Evolutionary conservation across 2,329 filamentous ascomycete species (phyloP).

Genomic region (Venturia oleaginea): DNA sequence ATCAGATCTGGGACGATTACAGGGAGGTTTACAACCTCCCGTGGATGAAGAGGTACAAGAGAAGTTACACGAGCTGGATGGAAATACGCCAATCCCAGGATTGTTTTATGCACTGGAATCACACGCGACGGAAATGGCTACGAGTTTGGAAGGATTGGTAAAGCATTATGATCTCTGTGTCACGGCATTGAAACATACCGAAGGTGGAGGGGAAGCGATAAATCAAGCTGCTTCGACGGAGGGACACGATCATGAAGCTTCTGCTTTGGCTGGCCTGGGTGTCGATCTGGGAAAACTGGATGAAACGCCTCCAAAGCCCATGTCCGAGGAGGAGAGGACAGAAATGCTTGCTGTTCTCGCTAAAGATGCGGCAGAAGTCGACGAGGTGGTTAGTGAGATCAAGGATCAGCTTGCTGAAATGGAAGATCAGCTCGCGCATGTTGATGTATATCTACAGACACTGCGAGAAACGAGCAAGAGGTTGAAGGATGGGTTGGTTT

Average conservation of each 20-base stretch:
- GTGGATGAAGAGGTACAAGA: constrained; percentile 22
- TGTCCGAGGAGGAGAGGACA: constrained; percentile 64
- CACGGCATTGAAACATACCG: constrained; percentile 81
- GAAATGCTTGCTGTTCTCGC: constrained; percentile 78
- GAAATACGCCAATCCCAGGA: constrained; percentile 31
- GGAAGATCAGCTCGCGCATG: constrained; percentile 57
- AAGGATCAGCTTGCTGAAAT: constrained; percentile 67
- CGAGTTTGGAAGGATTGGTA: constrained; percentile 69
- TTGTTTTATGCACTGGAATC: constrained; percentile 51
- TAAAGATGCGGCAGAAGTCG: constrained; percentile 56
- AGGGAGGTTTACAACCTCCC: neutral
- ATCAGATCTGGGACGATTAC: constrained; percentile 47
- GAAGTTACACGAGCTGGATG: neutral
- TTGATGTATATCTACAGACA: constrained; percentile 54
- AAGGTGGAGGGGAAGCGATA: constrained; percentile 46
- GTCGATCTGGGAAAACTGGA: constrained; percentile 17
- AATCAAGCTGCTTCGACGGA: constrained; percentile 29
- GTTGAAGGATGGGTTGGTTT: constrained; percentile 53
- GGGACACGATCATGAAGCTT: constrained; percentile 19
- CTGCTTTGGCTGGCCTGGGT: constrained; percentile 20
- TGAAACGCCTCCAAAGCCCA: constrained; percentile 51
- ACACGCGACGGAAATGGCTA: constrained; percentile 74
- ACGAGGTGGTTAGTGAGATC: constrained; percentile 58
- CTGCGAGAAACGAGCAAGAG: constrained; percentile 47
- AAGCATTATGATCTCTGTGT: constrained; percentile 90